A percentile compares a stretch with the other conserved stretches of the same genome.
These are phyloP conservation scores for Coniochaeta sp. DNA, from an alignment of 2,329 filamentous ascomycete species.

Conservation along the genomic window DNA sequence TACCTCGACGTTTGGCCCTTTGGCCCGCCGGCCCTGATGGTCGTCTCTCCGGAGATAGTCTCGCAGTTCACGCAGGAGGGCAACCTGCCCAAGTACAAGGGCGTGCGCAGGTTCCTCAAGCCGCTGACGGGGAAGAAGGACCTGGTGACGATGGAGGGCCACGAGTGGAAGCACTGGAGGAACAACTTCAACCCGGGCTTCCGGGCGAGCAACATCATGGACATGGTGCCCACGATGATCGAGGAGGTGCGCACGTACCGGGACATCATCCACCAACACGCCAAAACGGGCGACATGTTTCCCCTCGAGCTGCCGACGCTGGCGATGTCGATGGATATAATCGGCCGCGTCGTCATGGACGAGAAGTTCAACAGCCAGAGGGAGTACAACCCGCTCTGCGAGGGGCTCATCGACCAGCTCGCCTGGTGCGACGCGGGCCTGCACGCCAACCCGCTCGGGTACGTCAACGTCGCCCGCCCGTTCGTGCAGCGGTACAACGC, in stretches of 20 bases:
- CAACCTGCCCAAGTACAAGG: slow-evolving; percentile 15
- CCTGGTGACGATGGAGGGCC: slow-evolving; percentile 23
- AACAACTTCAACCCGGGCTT: slow-evolving; percentile 28
- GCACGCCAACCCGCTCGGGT: background rate
- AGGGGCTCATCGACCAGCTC: background rate
- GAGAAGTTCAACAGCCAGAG: background rate
- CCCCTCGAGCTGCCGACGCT: slow-evolving; percentile 26
- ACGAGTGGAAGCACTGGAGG: slow-evolving; percentile 20
- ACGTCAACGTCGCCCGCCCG: background rate
- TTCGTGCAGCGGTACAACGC: background rate
- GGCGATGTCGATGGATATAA: slow-evolving; percentile 33
- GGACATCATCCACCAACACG: slow-evolving; percentile 17
- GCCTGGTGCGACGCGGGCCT: no score
- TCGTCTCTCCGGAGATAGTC: slow-evolving; percentile 11
- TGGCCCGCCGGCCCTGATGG: slow-evolving; percentile 12
- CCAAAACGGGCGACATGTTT: slow-evolving; percentile 20
- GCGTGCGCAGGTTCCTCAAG: slow-evolving; percentile 16
- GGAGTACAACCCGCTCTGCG: background rate
- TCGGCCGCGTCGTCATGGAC: slow-evolving; percentile 25
- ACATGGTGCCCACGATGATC: slow-evolving; percentile 26
- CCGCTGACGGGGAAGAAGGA: slow-evolving; percentile 25
- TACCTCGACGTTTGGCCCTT: no score
- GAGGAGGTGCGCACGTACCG: slow-evolving; percentile 29
- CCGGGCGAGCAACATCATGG: slow-evolving; percentile 25
- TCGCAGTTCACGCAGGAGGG: slow-evolving; percentile 15